Evolutionary conservation across 2,329 filamentous ascomycete species (phyloP), one percentile per base, ranked within the genome.

Genomic region (Phialemonium atrogriseum): DNA sequence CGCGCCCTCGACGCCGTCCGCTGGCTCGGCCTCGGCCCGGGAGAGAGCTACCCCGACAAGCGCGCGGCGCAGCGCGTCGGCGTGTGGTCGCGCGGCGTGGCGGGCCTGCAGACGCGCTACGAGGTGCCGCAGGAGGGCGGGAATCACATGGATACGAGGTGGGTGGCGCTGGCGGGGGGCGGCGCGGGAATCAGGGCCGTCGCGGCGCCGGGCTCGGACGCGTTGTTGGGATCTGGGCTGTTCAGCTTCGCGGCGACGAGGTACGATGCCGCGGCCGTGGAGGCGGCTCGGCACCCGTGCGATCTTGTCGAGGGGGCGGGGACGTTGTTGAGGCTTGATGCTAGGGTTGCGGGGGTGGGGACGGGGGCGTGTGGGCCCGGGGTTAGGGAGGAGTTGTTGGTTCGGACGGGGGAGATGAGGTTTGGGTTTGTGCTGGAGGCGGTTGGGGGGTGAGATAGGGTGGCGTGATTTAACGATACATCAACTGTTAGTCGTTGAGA

Each of bases 121-220:
- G 79, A 84, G 12, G 73, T 76, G 14, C 79, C 79, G 0, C 79
- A 84, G 48, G 79, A 84, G 43, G 73, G 69, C 32, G 74, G 75
- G 1, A 84, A 83, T 48, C 61, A 73, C 10, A 72, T 70, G 33
- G 73, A 73, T 20, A 71, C 69, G 0, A 60, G 70, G 6, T 82
- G 73, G 69, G 51, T 81, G 6, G 45, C 34, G 4, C 35, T 52
- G 14, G 31, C 35, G 7, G 47, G 49, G 32, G 38, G 37, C n/a
- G n/a, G n/a, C n/a, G n/a, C n/a, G n/a, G n/a, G n/a, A n/a, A n/a
- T n/a, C n/a, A n/a, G n/a, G n/a, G n/a, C n/a, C n/a, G n/a, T 10
- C 48, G 49, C 15, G 49, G 44, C 7, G 39, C 37, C 6, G 51
- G 57, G 11, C 35, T 61, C 18, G 39, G 49, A 20, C 52, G 51